These are phyloP conservation scores for Neonectria magnoliae DNA, from an alignment of 2,329 filamentous ascomycete species.

Conservation along the genomic window DNA sequence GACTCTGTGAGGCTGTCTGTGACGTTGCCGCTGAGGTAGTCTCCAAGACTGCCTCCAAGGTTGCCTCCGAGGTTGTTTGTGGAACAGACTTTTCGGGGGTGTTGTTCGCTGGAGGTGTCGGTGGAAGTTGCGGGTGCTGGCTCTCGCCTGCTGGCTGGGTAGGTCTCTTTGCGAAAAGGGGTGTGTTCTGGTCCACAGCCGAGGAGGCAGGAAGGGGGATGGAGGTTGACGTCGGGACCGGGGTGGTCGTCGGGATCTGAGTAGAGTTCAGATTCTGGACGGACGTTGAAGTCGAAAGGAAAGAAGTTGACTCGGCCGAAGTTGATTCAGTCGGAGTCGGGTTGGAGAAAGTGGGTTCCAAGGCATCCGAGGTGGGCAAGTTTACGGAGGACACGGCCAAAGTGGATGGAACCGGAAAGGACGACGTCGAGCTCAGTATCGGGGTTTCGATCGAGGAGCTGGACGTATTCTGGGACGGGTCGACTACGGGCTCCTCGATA, in stretches of 20 bases:
- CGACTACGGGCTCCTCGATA: not conserved
- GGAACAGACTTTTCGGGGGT: not conserved
- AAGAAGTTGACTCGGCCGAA: slow-evolving; percentile 23
- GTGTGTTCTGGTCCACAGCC: not conserved
- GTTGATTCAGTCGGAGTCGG: slow-evolving; percentile 12
- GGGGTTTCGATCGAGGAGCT: slow-evolving; percentile 7
- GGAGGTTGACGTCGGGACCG: not conserved
- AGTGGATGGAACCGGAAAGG: not conserved
- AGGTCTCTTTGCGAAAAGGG: slow-evolving; percentile 9
- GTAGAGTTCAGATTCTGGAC: not conserved
- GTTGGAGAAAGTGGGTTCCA: not conserved
- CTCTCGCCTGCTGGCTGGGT: not conserved
- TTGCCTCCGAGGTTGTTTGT: not conserved
- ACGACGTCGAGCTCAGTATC: not conserved
- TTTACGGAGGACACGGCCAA: not conserved
- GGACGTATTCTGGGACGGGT: slow-evolving; percentile 10
- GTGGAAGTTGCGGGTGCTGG: not conserved
- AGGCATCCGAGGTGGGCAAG: not conserved
- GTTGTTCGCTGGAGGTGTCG: not conserved
- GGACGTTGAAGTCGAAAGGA: slow-evolving; percentile 14
- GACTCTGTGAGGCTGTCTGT: not conserved
- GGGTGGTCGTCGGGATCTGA: not conserved
- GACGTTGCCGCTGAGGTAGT: not conserved
- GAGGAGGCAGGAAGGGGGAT: slow-evolving; percentile 21
- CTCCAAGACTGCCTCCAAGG: not conserved